Conservation (phyloP, 805 yeast species). For the Sugiyamaella floridensis region DNA sequence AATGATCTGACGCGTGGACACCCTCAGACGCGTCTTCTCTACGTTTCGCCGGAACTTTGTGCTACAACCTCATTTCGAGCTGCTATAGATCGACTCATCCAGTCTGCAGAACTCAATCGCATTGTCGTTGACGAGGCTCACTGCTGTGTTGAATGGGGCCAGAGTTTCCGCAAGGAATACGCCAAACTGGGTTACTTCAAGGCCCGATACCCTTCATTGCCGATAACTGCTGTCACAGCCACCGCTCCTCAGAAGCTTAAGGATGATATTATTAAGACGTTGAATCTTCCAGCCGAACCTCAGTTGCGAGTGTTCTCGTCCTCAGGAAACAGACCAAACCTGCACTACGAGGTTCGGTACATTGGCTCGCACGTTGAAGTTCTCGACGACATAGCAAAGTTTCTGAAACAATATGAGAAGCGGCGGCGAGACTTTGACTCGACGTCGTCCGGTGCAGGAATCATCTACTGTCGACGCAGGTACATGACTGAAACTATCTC, state of each 20-base stretch:
- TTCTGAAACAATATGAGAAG: slow-evolving; percentile 19
- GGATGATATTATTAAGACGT: slow-evolving; percentile 58
- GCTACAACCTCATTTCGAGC: slow-evolving; percentile 56
- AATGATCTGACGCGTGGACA: slow-evolving; percentile 60
- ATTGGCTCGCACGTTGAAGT: slow-evolving; percentile 10
- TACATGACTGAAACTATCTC: slow-evolving; percentile 79
- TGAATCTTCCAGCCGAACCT: slow-evolving; percentile 51
- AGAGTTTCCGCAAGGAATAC: slow-evolving; percentile 92
- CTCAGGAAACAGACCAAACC: slow-evolving; percentile 82
- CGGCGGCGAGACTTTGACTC: slow-evolving; percentile 5
- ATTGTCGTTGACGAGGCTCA: slow-evolving; percentile 95
- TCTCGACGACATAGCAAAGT: slow-evolving; percentile 17
- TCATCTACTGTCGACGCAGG: slow-evolving; percentile 86
- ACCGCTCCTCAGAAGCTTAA: slow-evolving; percentile 57
- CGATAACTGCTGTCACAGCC: slow-evolving; percentile 92
- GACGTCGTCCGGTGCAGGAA: slow-evolving; percentile 47
- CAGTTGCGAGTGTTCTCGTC: slow-evolving; percentile 59
- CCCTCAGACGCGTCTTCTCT: slow-evolving; percentile 69
- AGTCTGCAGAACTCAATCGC: slow-evolving; percentile 59
- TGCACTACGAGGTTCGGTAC: slow-evolving; percentile 62
- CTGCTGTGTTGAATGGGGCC: slow-evolving; percentile 98
- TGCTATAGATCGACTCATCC: slow-evolving; percentile 52
- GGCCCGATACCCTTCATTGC: slow-evolving; percentile 64
- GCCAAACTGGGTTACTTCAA: slow-evolving; percentile 70
- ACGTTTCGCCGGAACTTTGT: slow-evolving; percentile 80